phyloP scores from a whole-genome alignment of 2,329 filamentous ascomycete species.

The Cladobotryum protrusum region DNA sequence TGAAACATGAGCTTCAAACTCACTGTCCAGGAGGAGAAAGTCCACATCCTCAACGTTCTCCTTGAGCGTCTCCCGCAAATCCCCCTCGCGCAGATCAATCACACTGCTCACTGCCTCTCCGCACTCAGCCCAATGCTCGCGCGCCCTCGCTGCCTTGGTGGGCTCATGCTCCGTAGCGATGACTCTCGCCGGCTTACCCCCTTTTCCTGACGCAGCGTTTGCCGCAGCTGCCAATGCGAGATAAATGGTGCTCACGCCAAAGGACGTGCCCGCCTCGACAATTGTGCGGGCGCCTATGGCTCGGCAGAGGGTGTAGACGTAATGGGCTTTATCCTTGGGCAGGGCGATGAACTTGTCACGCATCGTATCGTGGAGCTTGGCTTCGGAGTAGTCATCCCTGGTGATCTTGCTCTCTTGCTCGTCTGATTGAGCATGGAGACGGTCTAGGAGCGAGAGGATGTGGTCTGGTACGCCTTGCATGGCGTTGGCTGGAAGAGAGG shows the following conservation, averaged over 20 bases:
- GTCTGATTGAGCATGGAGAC: conserved; percentile 12
- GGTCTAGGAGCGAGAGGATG: conserved; percentile 11
- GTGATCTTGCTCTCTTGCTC: conserved; percentile 11
- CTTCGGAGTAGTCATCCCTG: conserved; percentile 1
- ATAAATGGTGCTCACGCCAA: conserved; percentile 58
- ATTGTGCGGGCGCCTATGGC: conserved; percentile 44
- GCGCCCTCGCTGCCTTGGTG: conserved; percentile 45
- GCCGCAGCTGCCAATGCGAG: conserved; percentile 52
- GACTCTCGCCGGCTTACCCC: conserved; percentile 30
- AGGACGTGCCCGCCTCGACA: conserved; percentile 58
- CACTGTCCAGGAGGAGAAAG: conserved; percentile 57
- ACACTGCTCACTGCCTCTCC: conserved; percentile 42
- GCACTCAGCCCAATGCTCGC: conserved; percentile 47
- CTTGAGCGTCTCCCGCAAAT: conserved; percentile 48
- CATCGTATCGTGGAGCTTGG: conserved; percentile 33
- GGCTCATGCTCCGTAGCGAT: conserved; percentile 56
- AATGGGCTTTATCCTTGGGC: conserved; percentile 51
- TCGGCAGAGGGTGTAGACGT: conserved; percentile 49
- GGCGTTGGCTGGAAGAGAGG: conserved; percentile 2
- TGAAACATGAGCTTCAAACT: conserved; percentile 19
- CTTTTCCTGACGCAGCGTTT: conserved; percentile 25
- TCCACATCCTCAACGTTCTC: conserved; percentile 40
- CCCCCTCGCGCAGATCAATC: conserved; percentile 54
- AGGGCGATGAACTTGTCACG: conserved; percentile 55
- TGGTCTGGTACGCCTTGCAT: conserved; percentile 8